A percentile compares a stretch with the other conserved stretches of the same genome.
These are phyloP conservation scores for Zhuliangozyma blackwelliae DNA, from an alignment of 1,139 yeast species.

Conservation along the genomic window DNA sequence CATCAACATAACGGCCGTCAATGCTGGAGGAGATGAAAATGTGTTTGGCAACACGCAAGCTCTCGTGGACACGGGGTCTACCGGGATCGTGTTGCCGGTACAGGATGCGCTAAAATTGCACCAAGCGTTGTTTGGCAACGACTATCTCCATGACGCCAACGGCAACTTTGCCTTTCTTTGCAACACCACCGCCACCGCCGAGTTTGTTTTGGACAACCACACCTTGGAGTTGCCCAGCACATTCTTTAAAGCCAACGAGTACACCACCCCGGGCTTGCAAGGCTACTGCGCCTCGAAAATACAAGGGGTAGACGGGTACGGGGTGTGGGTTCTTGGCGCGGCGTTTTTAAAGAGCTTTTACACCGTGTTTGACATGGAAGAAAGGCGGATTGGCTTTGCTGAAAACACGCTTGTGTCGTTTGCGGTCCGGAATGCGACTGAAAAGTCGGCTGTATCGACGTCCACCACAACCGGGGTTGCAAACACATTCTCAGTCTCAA, in stretches of 20 bases:
- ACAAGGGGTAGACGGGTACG: constrained; percentile 45
- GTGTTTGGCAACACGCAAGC: constrained; percentile 25
- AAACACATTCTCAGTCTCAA: too few relatives aligned
- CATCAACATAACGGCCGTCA: constrained; percentile 36
- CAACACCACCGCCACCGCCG: constrained; percentile 35
- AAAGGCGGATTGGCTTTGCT: constrained; percentile 46
- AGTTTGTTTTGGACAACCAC: constrained; percentile 36
- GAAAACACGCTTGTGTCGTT: constrained; percentile 5
- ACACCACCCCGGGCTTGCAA: constrained; percentile 28
- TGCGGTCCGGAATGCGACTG: neutral
- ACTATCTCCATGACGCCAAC: constrained; percentile 48
- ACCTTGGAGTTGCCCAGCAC: constrained; percentile 43
- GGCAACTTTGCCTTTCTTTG: constrained; percentile 60
- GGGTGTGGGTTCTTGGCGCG: constrained; percentile 54
- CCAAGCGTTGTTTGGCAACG: constrained; percentile 36
- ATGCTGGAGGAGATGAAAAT: constrained; percentile 24
- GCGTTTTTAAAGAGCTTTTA: constrained; percentile 55
- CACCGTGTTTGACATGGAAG: constrained; percentile 54
- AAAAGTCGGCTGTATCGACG: neutral
- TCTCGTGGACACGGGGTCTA: constrained; percentile 65
- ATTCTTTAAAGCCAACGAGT: constrained; percentile 47
- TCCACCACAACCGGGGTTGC: too few relatives aligned
- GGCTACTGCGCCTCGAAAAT: constrained; percentile 66
- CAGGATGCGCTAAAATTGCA: constrained; percentile 53
- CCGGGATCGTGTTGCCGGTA: constrained; percentile 55